Evolutionary conservation across 768 basidiomycete species (phyloP).

Genomic region (Panus rudis): DNA sequence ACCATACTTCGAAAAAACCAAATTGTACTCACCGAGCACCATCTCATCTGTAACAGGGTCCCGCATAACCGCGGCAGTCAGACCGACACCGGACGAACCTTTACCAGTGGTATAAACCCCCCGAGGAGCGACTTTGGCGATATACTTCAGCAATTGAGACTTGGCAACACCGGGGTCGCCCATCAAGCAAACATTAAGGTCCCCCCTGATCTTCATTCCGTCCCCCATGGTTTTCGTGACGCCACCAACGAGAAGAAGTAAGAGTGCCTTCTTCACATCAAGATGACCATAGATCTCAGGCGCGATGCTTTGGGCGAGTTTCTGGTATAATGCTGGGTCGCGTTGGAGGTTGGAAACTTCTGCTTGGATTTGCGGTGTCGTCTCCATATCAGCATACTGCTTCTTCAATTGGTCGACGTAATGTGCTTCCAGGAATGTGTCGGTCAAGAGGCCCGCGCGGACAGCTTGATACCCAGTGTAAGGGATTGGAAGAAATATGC

Average conservation of each 20-base stretch:
- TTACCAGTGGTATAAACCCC: conserved; percentile 98
- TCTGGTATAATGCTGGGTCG: conserved; percentile 79
- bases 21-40: conserved; percentile 74
- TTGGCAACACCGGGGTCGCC: conserved; percentile 99
- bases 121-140: conserved; percentile 95
- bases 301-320: conserved; percentile 89
- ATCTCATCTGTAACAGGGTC: conserved; percentile 99
- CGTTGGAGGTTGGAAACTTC: conserved; percentile 59
- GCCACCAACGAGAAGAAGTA: conserved; percentile 90
- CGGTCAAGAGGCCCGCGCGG: conserved; percentile 92
- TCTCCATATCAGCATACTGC: conserved; percentile 92
- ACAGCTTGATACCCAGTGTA: conserved; percentile 98
- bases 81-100: conserved; percentile 96
- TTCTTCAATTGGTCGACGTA: conserved; percentile 93
- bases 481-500: conserved; percentile 94
- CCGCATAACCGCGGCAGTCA: conserved; percentile 98
- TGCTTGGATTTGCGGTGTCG: conserved; percentile 74
- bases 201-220: conserved; percentile 98
- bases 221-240: conserved; percentile 94
- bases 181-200: conserved; percentile 97
- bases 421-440: conserved; percentile 93
- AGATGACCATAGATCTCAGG: conserved; percentile 98
- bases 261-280: conserved; percentile 94
- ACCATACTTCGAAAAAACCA: not conserved
- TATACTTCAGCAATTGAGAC: conserved; percentile 94